Base-by-base conservation (phyloP, 768 basidiomycete genomes). In the Mycena haematopus region DNA sequence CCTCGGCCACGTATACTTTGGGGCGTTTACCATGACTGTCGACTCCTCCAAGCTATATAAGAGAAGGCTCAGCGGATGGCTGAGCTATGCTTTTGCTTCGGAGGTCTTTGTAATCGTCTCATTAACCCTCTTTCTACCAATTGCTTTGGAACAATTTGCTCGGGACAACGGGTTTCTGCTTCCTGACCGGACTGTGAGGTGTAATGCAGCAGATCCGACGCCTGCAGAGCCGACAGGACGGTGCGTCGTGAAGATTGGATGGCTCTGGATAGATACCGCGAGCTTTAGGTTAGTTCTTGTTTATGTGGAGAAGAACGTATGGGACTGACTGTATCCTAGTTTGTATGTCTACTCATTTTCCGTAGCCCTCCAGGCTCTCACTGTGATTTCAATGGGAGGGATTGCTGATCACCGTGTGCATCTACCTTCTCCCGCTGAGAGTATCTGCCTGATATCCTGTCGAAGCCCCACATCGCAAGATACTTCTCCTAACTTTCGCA, bases 371-470 rank as follows among this genome's bases (percentile, higher is more conserved):
- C 96, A 98, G 72, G 96, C 95, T 0, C 70, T 98, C n/a, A 93
- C 90, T 0, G 95, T 99, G 40, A 95, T 99, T 58, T 95, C 96
- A 6, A 92, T 97, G 82, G 93, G 94, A 8, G 87, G 87, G 17
- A 88, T 96, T 58, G 96, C 96, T 1, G 94, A 99, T 76, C 86
- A 92, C 65, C 88, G 95, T 96, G 68, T 61, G 91, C 80, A 45
- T 44, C 35, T 24, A 53, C 31, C 24, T 29, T n/a, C 19, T 62
- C n/a, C 56, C 21, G 4, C 22, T 45, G 17, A 36, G 15, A 38
- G n/a, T 17, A 29, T 40, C 13, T 65, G 36, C 45, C 51, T 29
- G 42, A 45, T 44, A 62, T 47, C n/a, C 53, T 65, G 15, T 60
- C 38, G 11, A 57, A 79, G 74, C 80, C 79, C 90, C 84, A 3